Evolutionary conservation across 2,329 filamentous ascomycete species (phyloP).

Genomic region (Aspergillus quadrilineatus): DNA sequence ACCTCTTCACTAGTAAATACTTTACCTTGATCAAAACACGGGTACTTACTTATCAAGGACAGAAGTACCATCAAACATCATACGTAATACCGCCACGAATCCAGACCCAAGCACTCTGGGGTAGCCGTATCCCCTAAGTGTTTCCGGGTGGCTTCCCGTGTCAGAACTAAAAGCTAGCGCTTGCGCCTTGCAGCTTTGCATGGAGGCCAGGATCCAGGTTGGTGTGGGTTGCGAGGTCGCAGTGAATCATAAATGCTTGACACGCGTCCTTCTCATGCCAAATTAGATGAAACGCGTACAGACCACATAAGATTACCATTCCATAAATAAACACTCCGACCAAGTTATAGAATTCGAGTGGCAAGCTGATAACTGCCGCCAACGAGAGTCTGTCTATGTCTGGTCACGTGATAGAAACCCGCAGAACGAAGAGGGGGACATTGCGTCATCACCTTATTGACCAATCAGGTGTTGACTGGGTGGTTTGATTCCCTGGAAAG

Average conservation of each 20-base stretch:
- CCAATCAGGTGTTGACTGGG: conserved; percentile 17
- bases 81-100: background rate
- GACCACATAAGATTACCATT: background rate
- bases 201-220: too few relatives aligned
- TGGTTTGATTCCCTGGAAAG: conserved; percentile 16
- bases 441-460: conserved; percentile 22
- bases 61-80: background rate
- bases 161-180: conserved; percentile 4
- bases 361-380: conserved; percentile 14
- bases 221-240: background rate
- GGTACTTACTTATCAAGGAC: too few relatives aligned
- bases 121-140: background rate
- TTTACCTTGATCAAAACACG: background rate
- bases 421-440: conserved; percentile 11
- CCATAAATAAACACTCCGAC: background rate
- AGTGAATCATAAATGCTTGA: background rate
- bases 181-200: background rate
- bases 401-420: conserved; percentile 18
- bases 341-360: conserved; percentile 14
- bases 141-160: background rate
- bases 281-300: background rate
- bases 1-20: background rate
- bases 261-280: background rate
- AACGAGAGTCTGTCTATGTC: conserved; percentile 5
- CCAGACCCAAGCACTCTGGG: background rate